These are phyloP conservation scores for Silene conica DNA, from an alignment of 148 eudicot species.

Conservation along the genomic window DNA sequence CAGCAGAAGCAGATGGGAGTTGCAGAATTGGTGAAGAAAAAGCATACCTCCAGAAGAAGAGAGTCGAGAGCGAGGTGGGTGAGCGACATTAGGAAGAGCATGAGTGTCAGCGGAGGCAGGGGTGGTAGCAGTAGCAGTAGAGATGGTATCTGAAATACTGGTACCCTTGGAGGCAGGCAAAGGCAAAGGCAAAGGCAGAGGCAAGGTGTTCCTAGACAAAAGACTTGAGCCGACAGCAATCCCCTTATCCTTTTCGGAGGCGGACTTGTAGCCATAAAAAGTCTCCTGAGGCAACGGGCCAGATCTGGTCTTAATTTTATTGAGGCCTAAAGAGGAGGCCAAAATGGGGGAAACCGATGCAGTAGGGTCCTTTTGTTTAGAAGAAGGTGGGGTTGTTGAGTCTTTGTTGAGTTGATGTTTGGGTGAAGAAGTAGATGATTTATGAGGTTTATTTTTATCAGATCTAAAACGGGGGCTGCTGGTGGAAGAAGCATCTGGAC, in stretches of 20 bases:
- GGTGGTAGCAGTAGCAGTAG: slow-evolving; percentile 51
- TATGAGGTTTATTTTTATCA: slow-evolving; percentile 48
- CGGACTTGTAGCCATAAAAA: slow-evolving; percentile 58
- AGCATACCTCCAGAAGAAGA: slow-evolving; percentile 65
- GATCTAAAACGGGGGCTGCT: slow-evolving; percentile 78
- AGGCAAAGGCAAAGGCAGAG: neutral
- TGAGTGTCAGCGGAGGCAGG: slow-evolving; percentile 50
- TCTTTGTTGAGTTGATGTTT: neutral
- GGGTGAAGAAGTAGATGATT: neutral
- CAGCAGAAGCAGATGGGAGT: too few species aligned
- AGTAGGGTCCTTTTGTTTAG: slow-evolving; percentile 10
- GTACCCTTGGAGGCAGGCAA: slow-evolving; percentile 17
- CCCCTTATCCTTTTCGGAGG: slow-evolving; percentile 44
- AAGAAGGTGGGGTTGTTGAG: slow-evolving; percentile 3
- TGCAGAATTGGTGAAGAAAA: too few species aligned
- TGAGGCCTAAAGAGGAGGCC: slow-evolving; percentile 86
- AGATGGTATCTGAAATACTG: slow-evolving; percentile 46
- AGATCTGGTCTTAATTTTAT: slow-evolving; percentile 94
- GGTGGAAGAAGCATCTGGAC: slow-evolving; percentile 58
- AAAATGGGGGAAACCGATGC: slow-evolving; percentile 71
- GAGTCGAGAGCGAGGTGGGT: slow-evolving; percentile 52
- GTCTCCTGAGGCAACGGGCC: slow-evolving; percentile 99
- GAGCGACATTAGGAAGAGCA: slow-evolving; percentile 25
- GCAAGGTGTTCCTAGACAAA: slow-evolving; percentile 43
- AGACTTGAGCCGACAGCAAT: slow-evolving; percentile 64